Conservation (phyloP, 768 basidiomycete genomes). For the Tulasnella sp. region DNA sequence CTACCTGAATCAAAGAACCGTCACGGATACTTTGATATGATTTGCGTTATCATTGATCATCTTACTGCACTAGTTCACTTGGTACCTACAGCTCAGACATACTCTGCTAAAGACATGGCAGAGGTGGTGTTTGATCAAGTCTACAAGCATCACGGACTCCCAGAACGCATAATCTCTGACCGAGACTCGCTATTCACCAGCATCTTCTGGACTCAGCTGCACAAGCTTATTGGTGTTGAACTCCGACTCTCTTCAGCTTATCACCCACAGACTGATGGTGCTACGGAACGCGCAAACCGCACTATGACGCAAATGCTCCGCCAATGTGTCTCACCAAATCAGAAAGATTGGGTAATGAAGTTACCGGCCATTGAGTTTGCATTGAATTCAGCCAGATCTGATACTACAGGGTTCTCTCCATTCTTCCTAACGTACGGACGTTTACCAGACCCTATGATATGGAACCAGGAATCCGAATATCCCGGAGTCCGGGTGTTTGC, state of each 20-base stretch:
- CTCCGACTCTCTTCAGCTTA: constrained; percentile 20
- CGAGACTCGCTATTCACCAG: constrained; percentile 21
- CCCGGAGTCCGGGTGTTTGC: constrained; percentile 24
- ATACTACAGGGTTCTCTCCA: constrained; percentile 28
- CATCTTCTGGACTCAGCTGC: constrained; percentile 20
- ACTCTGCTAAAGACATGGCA: constrained; percentile 20
- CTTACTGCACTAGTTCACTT: constrained; percentile 23
- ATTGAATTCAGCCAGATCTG: constrained; percentile 27
- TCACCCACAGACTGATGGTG: constrained; percentile 23
- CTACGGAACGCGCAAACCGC: constrained; percentile 19
- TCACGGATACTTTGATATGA: constrained; percentile 22
- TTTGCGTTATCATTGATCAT: constrained; percentile 25
- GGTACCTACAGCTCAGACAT: constrained; percentile 19
- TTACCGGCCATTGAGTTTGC: constrained; percentile 30
- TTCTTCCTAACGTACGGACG: constrained; percentile 29
- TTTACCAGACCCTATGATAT: constrained; percentile 26
- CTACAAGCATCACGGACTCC: constrained; percentile 21
- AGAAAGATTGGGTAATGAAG: constrained; percentile 24
- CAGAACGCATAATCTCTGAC: constrained; percentile 21
- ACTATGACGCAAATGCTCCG: constrained; percentile 12
- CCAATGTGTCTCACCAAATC: constrained; percentile 10
- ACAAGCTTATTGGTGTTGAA: constrained; percentile 13
- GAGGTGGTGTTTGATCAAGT: constrained; percentile 17
- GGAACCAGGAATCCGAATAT: constrained; percentile 22
- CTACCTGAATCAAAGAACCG: constrained; percentile 12